These are phyloP conservation scores for Penicillium crustosum DNA, from an alignment of 2,329 filamentous ascomycete genomes.

Conservation along the genomic window DNA sequence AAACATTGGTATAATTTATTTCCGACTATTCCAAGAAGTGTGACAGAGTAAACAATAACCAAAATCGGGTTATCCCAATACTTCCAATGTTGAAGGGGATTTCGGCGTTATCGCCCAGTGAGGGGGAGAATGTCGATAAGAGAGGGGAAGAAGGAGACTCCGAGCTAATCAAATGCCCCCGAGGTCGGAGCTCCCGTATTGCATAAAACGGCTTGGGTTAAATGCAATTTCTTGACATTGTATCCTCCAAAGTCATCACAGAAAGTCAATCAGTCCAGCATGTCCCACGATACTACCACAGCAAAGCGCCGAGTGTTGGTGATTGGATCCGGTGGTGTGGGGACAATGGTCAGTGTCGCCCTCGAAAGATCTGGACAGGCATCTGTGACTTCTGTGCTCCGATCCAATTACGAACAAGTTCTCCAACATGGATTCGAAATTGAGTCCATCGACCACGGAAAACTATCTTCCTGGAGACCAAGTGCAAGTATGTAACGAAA, in stretches of 20 bases:
- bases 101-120: background rate
- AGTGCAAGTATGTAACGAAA: constrained; percentile 30
- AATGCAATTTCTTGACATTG: background rate
- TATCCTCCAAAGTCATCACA: background rate
- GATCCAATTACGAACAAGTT: constrained; percentile 57
- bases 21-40: background rate
- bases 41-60: background rate
- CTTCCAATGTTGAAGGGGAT: background rate
- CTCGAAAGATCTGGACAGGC: constrained; percentile 54
- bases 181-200: background rate
- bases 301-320: constrained; percentile 46
- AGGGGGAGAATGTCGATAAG: background rate
- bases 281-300: background rate
- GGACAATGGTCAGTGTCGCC: constrained; percentile 57
- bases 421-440: constrained; percentile 53
- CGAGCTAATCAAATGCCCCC: background rate
- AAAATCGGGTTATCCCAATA: background rate
- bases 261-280: background rate
- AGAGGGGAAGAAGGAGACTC: background rate
- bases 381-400: constrained; percentile 55
- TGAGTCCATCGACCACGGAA: constrained; percentile 57
- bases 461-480: constrained; percentile 52
- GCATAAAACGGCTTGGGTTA: background rate
- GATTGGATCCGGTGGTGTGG: constrained; percentile 57
- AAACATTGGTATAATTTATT: background rate